Conservation (phyloP, 441 rosid species). For the Daphne laureola region DNA sequence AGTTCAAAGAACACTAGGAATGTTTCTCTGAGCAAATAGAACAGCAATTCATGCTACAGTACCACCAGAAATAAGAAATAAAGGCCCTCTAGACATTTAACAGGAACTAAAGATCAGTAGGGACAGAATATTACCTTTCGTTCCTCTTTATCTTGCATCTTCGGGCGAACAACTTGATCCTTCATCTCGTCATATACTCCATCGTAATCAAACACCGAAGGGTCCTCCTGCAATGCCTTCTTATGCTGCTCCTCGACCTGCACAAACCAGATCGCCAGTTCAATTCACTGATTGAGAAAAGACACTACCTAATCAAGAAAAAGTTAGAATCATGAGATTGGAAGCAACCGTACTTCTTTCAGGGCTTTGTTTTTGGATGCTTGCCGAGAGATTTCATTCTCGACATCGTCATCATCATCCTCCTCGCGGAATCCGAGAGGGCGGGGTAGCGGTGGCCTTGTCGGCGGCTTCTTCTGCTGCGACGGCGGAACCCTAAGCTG, state of each 20-base stretch:
- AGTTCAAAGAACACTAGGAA: too few species aligned
- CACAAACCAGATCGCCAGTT: not conserved
- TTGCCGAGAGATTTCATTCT: constrained; percentile 71
- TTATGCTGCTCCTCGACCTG: constrained; percentile 80
- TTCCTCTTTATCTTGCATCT: constrained; percentile 49
- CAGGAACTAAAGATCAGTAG: not conserved
- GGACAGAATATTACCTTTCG: constrained; percentile 43
- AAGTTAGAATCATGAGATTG: not conserved
- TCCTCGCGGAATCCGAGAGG: constrained; percentile 42
- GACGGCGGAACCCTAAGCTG: constrained; percentile 64
- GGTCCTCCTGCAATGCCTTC: constrained; percentile 84
- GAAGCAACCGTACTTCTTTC: constrained; percentile 43
- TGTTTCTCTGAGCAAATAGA: too few species aligned
- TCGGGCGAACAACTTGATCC: constrained; percentile 44
- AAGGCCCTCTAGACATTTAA: not conserved
- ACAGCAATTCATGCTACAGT: too few species aligned
- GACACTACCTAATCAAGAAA: not conserved
- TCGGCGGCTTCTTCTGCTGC: constrained; percentile 39
- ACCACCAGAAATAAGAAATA: not conserved
- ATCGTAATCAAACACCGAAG: constrained; percentile 81
- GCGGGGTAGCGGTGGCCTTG: constrained; percentile 43
- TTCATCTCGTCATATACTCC: constrained; percentile 86
- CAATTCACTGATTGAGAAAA: not conserved
- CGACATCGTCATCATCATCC: constrained; percentile 58
- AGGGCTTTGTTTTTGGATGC: constrained; percentile 71